Evolutionary conservation across 2,329 filamentous ascomycete species (phyloP).

Genomic region (Monilinia laxa): DNA sequence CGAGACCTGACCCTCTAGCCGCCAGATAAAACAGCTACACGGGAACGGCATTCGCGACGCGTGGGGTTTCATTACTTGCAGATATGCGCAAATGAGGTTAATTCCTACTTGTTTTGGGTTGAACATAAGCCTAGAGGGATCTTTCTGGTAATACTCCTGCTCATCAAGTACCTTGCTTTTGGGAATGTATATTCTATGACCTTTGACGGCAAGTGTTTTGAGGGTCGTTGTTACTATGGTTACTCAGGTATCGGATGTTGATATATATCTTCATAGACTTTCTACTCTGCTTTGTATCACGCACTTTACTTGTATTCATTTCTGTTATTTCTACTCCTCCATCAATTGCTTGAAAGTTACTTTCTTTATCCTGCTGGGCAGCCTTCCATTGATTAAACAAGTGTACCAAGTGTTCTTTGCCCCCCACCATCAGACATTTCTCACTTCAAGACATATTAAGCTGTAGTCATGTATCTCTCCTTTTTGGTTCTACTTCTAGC

Average conservation of each 20-base stretch:
- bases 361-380: constrained; percentile 16
- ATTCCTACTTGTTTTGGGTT: neutral
- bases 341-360: neutral
- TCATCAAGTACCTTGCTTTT: neutral
- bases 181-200: neutral
- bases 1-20: constrained; percentile 9
- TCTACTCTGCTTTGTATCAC: neutral
- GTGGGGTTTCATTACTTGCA: constrained; percentile 18
- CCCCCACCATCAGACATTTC: neutral
- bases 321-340: neutral
- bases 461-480: constrained; percentile 6
- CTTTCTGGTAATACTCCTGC: neutral
- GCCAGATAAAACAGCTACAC: constrained; percentile 13
- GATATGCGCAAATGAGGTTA: neutral
- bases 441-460: neutral
- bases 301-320: neutral
- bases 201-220: constrained; percentile 7
- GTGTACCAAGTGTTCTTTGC: neutral
- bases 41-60: constrained; percentile 10
- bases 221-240: neutral
- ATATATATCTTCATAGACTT: neutral
- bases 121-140: neutral
- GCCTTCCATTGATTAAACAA: constrained; percentile 8
- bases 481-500: constrained; percentile 14
- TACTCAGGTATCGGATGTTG: neutral